Base-by-base conservation (phyloP, 1,139 yeast genomes). In the Candida tetrigidarum region DNA sequence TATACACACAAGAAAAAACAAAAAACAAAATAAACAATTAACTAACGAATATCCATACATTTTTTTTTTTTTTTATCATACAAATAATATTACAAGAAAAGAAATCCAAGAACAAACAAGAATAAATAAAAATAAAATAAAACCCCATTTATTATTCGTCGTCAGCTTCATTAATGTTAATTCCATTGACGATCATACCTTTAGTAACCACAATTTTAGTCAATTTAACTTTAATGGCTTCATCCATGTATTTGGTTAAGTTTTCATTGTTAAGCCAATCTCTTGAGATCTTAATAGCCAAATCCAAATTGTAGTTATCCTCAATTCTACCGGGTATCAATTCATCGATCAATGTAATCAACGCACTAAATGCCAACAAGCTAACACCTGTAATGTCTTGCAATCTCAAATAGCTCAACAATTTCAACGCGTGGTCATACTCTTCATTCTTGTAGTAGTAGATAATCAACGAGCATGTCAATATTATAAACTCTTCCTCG, bases 401-500 rank as follows among this genome's bases (percentile, higher is more conserved):
- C 38, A 59, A 51, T 32, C 54, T 57, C 48, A 71, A 60, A 46
- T 64, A 56, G 18, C 56, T 59, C 42, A 71, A 56, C 16, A 71
- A 56, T 47, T 58, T 55, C 8, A 49, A 36, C 5, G 64, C 57
- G 14, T 62, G 58, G 3, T 50, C 44, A 10, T 48, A 44, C 41
- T 60, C 56, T 6, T 58, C 52, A 12, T 54, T 51, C 27, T 55
- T 50, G 45, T 55, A 56, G 44, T 64, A 69, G 46, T 58, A 59
- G 4, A 59, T 46, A 1, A 67, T 58, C 38, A 69, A 55, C 3
- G 71, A 57, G 22, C 66, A 52, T 1, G 64, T 55, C 36, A 72
- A 56, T 1, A 70, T 60, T 6, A 70, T 59, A 44, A 63, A 66
- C 45, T 71, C 69, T 43, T 72, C 76, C 40, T 68, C 67, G 12